These are phyloP conservation scores for Rhynchospora breviuscula DNA, from an alignment of 176 grass and related monocot species.

Conservation along the genomic window DNA sequence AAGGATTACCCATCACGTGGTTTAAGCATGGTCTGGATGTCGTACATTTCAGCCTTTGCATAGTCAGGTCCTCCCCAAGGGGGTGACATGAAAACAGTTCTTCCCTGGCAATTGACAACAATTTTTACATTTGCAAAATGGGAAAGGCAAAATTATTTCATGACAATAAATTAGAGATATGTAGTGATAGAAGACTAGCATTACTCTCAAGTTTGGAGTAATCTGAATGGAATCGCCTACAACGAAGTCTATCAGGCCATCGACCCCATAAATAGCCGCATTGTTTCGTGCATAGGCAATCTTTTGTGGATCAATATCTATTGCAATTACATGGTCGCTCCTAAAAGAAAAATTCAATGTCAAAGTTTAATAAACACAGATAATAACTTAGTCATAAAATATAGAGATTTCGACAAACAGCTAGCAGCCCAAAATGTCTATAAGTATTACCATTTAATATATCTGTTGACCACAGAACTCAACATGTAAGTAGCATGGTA, in stretches of 20 bases:
- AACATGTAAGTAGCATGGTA: neutral
- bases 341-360: constrained; percentile 45
- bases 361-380: neutral
- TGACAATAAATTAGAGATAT: neutral
- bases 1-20: constrained; percentile 72
- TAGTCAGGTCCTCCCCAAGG: constrained; percentile 98
- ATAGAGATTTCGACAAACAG: neutral
- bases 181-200: neutral
- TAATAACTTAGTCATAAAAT: neutral
- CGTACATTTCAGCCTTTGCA: constrained; percentile 65
- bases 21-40: constrained; percentile 80
- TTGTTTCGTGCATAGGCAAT: constrained; percentile 73
- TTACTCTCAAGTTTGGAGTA: constrained; percentile 59
- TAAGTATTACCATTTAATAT: neutral
- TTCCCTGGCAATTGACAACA: constrained; percentile 44
- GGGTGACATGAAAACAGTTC: constrained; percentile 81
- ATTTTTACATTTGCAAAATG: neutral
- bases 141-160: neutral
- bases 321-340: constrained; percentile 81
- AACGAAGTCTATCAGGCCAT: constrained; percentile 73
- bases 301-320: constrained; percentile 94
- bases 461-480: neutral
- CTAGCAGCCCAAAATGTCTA: neutral
- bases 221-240: constrained; percentile 63
- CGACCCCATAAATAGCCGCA: constrained; percentile 83